Percentiles rank a stretch among this genome's conserved stretches.
Evolutionary conservation across 306 rosid species (phyloP).

Genomic region (Elaeagnus macrophylla): DNA sequence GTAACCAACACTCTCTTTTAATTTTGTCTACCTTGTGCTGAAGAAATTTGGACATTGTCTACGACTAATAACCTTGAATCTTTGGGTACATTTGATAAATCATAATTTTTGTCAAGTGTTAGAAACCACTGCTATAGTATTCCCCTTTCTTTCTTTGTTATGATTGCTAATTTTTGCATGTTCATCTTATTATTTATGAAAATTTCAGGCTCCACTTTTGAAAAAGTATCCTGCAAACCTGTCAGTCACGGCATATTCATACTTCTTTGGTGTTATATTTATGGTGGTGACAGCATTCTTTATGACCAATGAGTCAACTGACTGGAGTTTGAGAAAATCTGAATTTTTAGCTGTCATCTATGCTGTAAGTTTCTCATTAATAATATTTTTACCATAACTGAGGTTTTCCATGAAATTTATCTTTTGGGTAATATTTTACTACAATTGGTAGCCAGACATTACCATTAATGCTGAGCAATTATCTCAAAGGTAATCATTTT

Average conservation of each 20-base stretch:
- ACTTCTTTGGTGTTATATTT: conserved; percentile 56
- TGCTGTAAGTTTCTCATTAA: conserved; percentile 46
- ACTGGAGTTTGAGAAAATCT: conserved; percentile 65
- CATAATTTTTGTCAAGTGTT: conserved; percentile 1
- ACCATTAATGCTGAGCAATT: too few species aligned
- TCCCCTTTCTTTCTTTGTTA: conserved; percentile 1
- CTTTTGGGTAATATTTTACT: not conserved
- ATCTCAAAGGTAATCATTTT: too few species aligned
- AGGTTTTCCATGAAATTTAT: not conserved
- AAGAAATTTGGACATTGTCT: too few species aligned
- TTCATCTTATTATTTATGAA: conserved; percentile 17
- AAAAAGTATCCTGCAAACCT: conserved; percentile 69
- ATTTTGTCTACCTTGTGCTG: not conserved
- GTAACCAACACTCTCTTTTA: not conserved
- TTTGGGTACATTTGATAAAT: not conserved
- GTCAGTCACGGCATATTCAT: conserved; percentile 78
- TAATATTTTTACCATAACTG: not conserved
- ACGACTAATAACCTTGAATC: too few species aligned
- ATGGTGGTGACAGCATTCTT: conserved; percentile 62
- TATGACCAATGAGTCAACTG: conserved; percentile 43
- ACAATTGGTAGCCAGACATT: too few species aligned
- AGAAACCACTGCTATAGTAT: conserved; percentile 8
- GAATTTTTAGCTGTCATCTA: conserved; percentile 75
- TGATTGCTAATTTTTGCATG: conserved; percentile 1
- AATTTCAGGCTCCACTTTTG: conserved; percentile 75